These are phyloP conservation scores for Hordeum vulgare DNA, from an alignment of 176 grass and related monocot species.

Conservation along the genomic window MorexV3_pseudomolecules_assembly NC_058523.1:128029383-128029882, in stretches of 20 bases:
- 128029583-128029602: too few relatives aligned
- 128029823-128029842: neutral
- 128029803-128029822: too few relatives aligned
- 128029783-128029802: too few relatives aligned
- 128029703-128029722: too few relatives aligned
- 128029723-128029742: too few relatives aligned
- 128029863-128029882: neutral
- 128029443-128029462: neutral
- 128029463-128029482: neutral
- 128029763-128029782: too few relatives aligned
- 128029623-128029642: too few relatives aligned
- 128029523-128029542: neutral
- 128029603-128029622: too few relatives aligned
- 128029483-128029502: neutral
- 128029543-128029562: neutral
- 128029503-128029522: neutral
- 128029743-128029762: too few relatives aligned
- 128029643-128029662: too few relatives aligned
- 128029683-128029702: too few relatives aligned
- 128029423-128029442: neutral
- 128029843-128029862: neutral
- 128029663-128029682: too few relatives aligned
- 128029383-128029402: neutral
- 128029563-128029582: neutral
- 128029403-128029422: neutral